Base-by-base conservation (phyloP, 768 basidiomycete genomes). In the Mycena maculata region DNA sequence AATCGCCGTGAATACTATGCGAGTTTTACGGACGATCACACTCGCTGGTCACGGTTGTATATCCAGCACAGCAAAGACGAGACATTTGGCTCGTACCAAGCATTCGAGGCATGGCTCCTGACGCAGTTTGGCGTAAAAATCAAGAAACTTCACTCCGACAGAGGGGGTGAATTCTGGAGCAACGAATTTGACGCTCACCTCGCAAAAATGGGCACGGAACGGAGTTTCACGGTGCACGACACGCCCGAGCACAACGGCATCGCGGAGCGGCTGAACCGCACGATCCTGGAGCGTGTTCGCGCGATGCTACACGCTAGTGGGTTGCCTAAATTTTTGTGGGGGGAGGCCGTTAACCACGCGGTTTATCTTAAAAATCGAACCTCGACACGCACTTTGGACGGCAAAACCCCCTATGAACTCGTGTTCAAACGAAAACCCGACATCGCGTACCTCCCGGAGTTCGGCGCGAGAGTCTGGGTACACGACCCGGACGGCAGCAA, bases 11-110 rank as follows among this genome's bases (percentile, higher is more conserved):
- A n/a, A n/a, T n/a, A n/a, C n/a, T 79, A 78, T 47, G 58, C 74
- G 12, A 75, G 74, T 4, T 82, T 78, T 63, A 81, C 76, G 1
- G 80, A 83, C 58, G 77, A 81, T 61, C 61, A 73, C 50, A 71
- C 76, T 2, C 65, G 75, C 11, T 72, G 70, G 42, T 74, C 74
- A 3, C 71, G 64, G 5, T 36, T 79, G 15, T 63, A 71, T 38
- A 70, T 77, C 15, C 63, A 83, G 3, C 56, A 54, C 4, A 65
- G 55, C 1, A 84, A 83, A 63, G 75, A 76, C 36, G 45, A 76
- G 23, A 69, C 72, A 2, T 68, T 79, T 7, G 60, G 60, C 7
- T 58, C 74, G 13, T 80, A 78, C 49, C 65, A 72, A 20, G 47
- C 66, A 0, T 79, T 73, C 23, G 71, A 76, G 30, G 72, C 75